These are phyloP conservation scores for Suillus sp. DNA, from an alignment of 768 basidiomycete genomes.

Conservation along the genomic window DNA sequence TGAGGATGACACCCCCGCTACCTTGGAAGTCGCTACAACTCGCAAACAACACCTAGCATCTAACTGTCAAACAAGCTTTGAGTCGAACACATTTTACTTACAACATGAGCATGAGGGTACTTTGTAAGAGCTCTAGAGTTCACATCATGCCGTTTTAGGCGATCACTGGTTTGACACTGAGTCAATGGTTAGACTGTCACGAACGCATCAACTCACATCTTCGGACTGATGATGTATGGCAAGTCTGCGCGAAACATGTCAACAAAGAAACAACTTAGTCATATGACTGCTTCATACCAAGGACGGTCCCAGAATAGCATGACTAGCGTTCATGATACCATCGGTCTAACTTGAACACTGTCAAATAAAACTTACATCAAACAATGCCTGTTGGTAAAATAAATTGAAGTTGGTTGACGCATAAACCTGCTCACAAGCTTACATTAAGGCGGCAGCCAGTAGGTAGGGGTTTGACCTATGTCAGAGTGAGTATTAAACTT, in stretches of 20 bases:
- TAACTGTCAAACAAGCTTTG: background rate
- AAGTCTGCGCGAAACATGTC: slow-evolving; percentile 22
- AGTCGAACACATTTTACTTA: background rate
- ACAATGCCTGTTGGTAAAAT: slow-evolving; percentile 7
- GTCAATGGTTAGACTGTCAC: background rate
- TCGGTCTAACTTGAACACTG: slow-evolving; percentile 1
- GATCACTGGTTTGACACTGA: background rate
- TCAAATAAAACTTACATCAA: slow-evolving; percentile 11
- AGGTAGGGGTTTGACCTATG: slow-evolving; percentile 5
- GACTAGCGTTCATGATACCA: slow-evolving; percentile 10
- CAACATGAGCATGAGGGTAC: background rate
- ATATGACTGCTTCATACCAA: background rate
- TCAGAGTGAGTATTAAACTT: background rate
- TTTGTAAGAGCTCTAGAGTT: slow-evolving; percentile 3
- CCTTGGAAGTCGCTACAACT: slow-evolving; percentile 2
- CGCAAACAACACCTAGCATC: background rate
- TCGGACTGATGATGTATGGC: slow-evolving; percentile 25
- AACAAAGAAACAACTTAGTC: background rate
- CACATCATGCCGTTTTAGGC: background rate
- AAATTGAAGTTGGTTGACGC: background rate
- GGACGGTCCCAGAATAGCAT: slow-evolving; percentile 8
- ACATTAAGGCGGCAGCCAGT: slow-evolving; percentile 3
- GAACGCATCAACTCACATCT: background rate
- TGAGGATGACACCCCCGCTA: slow-evolving; percentile 4
- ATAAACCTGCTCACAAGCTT: background rate